A percentile compares a stretch with the other conserved stretches of the same genome.
phyloP scores from a whole-genome alignment of 768 basidiomycete genomes.

The Naganishia vaughanmartiniae region DNA sequence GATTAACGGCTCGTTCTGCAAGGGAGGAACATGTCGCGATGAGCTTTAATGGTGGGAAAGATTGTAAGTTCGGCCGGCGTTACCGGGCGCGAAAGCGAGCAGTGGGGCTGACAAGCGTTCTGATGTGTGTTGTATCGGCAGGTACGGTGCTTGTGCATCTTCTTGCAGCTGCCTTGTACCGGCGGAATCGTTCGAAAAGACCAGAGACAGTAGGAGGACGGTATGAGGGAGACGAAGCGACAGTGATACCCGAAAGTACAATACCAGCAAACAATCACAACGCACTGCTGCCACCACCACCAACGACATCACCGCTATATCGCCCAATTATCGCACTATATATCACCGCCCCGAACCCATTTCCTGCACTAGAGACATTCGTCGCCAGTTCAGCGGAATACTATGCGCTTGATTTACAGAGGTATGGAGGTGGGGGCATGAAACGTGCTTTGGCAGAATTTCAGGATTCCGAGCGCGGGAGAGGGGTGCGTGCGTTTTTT shows the following conservation, averaged over 20 bases:
- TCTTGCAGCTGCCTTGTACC: constrained; percentile 67
- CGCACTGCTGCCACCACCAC: neutral
- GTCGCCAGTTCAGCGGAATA: constrained; percentile 62
- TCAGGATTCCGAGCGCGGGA: constrained; percentile 56
- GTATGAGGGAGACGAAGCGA: neutral
- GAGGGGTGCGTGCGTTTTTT: constrained; percentile 70
- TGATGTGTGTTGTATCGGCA: constrained; percentile 47
- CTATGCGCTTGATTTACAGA: constrained; percentile 76
- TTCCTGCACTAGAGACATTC: constrained; percentile 77
- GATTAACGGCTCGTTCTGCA: no score
- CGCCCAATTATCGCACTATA: constrained; percentile 60
- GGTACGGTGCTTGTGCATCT: constrained; percentile 94
- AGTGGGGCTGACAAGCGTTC: neutral
- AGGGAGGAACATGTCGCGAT: constrained; percentile 73
- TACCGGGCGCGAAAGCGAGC: neutral
- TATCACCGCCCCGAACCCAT: constrained; percentile 86
- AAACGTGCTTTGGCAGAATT: constrained; percentile 71
- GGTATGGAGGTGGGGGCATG: constrained; percentile 62
- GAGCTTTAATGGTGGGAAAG: constrained; percentile 98
- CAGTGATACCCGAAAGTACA: neutral
- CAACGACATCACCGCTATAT: constrained; percentile 40
- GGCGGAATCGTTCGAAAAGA: constrained; percentile 22
- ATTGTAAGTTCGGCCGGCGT: constrained; percentile 61
- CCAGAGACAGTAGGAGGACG: neutral
- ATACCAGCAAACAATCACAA: neutral